Evolutionary conservation across 2,329 filamentous ascomycete species (phyloP), one percentile per base, ranked within the genome.

Genomic region (Phyllosticta ampelicida): DNA sequence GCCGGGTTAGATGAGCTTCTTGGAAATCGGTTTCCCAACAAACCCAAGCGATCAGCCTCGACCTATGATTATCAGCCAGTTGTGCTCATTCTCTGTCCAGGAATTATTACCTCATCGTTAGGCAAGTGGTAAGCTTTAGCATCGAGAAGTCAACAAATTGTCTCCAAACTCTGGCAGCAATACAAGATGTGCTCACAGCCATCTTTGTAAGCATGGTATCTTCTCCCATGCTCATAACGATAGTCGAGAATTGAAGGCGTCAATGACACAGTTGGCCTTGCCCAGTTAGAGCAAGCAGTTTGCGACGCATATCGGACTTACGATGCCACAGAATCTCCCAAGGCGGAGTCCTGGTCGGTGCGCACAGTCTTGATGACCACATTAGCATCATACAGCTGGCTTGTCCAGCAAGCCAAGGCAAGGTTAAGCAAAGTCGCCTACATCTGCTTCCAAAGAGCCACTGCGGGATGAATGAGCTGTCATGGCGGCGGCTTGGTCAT

Each of bases 21-120:
- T n/a, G n/a, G 6, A 44, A n/a, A 5, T 18, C 21, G 18, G 13
- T 23, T 10, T n/a, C 13, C 26, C 18, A 19, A 13, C 23, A 16
- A 8, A 19, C 23, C 23, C 28, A 21, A 9, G 28, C 21, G 21
- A 10, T 49, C 19, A n/a, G 18, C 44, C 11, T 18, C 49, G 18
- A 23, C 60, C 60, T 56, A 54, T 60, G 60, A 55, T 6, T 68
- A 61, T 50, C 66, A 60, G 54, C 68, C 13, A n/a, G 3, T n/a
- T 44, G 16, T 44, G 36, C n/a, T n/a, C 8, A 5, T 3, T n/a
- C n/a, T 44, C n/a, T 4, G 6, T 6, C 13, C 13, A 3, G 36
- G 13, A 16, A n/a, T 65, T 51, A 59, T 30, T 59, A 69, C 67
- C 63, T 70, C 66, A 48, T 70, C 68, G 28, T 70, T 69, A 3